Evolutionary conservation across 192 early-diverging fungal genomes (phyloP).

Genomic region (Rhizophagus prolifer): DNA sequence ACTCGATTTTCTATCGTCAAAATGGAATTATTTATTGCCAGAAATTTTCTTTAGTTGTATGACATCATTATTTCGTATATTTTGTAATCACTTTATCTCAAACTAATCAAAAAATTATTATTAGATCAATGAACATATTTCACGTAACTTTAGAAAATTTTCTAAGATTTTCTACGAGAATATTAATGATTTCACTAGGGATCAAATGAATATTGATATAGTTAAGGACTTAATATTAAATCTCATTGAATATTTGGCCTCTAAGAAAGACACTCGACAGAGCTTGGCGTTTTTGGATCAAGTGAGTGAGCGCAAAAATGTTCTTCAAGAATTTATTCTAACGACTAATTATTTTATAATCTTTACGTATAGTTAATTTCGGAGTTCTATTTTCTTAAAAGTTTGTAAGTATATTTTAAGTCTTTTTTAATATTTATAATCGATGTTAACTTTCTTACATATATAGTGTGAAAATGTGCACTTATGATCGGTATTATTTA

Average conservation of each 20-base stretch:
- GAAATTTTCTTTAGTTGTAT: not conserved
- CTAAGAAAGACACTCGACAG: not conserved
- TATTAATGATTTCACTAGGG: not conserved
- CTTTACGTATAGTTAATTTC: not conserved
- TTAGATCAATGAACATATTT: conserved; percentile 20
- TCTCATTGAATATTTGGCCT: not conserved
- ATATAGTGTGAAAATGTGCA: not conserved
- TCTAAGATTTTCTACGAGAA: not conserved
- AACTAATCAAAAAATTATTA: not conserved
- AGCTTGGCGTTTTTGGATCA: not conserved
- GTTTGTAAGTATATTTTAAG: not conserved
- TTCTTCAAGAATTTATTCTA: not conserved
- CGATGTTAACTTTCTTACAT: not conserved
- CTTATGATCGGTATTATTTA: conserved; percentile 30
- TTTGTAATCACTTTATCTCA: not conserved
- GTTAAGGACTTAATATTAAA: not conserved
- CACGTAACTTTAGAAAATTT: not conserved
- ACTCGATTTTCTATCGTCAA: not conserved
- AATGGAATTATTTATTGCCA: conserved; percentile 2
- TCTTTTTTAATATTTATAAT: not conserved
- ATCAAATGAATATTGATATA: not conserved
- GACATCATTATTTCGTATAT: not conserved
- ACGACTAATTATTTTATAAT: not conserved
- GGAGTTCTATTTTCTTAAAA: not conserved
- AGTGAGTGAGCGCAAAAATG: not conserved